Evolutionary conservation across 345 rosid genomes (phyloP).

Genomic region (Hirschfeldia incana): DNA sequence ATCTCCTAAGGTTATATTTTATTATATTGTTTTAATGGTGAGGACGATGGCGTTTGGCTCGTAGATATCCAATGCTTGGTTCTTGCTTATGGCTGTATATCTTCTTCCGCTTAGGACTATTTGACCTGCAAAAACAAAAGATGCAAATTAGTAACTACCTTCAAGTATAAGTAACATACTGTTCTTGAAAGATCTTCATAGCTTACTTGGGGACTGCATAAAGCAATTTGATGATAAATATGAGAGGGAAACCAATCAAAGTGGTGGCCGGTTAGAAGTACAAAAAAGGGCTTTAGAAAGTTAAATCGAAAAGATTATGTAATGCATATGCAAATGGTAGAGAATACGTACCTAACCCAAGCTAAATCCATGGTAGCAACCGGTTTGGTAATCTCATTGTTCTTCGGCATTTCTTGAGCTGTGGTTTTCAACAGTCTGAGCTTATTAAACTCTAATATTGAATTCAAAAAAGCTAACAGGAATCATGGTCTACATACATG

Average conservation of each 20-base stretch:
- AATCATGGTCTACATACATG: not conserved
- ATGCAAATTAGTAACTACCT: too few species aligned
- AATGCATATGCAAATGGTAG: not conserved
- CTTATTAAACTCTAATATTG: not conserved
- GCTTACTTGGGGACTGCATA: slow-evolving; percentile 45
- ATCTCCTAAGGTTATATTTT: too few species aligned
- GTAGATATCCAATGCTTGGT: too few species aligned
- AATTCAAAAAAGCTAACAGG: not conserved
- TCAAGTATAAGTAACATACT: too few species aligned
- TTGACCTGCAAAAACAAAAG: too few species aligned
- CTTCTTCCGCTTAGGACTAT: too few species aligned
- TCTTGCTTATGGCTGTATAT: too few species aligned
- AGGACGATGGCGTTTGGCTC: too few species aligned
- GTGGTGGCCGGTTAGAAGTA: slow-evolving; percentile 7
- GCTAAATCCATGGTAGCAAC: slow-evolving; percentile 38
- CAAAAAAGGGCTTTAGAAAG: not conserved
- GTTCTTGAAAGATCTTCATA: slow-evolving; percentile 3
- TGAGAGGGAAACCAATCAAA: slow-evolving; percentile 39
- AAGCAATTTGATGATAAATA: slow-evolving; percentile 42
- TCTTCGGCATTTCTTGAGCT: slow-evolving; percentile 30
- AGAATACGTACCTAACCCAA: slow-evolving; percentile 46
- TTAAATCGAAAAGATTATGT: not conserved
- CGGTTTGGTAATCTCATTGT: slow-evolving; percentile 34
- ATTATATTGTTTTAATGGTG: too few species aligned
- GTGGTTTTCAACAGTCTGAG: slow-evolving; percentile 15